Percentiles rank a stretch among this genome's conserved stretches.
These are phyloP conservation scores for Eutrema yunnanense DNA, from an alignment of 345 rosid species.

Conservation along the genomic window DNA sequence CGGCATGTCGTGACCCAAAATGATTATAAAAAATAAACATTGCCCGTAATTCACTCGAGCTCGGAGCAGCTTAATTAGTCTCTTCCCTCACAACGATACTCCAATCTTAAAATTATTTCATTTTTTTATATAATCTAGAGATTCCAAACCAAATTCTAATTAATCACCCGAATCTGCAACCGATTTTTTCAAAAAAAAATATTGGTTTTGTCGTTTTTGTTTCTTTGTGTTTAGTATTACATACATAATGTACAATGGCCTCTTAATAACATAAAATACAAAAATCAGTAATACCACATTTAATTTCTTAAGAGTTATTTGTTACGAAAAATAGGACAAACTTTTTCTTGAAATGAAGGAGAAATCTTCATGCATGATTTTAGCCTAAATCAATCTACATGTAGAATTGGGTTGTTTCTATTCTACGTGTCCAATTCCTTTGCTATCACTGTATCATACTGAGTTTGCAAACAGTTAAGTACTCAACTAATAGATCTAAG, in stretches of 20 bases:
- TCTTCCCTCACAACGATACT: not conserved
- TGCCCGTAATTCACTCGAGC: no score
- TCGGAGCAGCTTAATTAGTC: no score
- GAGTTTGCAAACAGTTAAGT: not conserved
- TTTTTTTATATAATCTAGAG: not conserved
- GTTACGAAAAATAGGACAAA: no score
- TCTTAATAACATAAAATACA: not conserved
- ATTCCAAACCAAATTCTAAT: not conserved
- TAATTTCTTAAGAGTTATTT: no score
- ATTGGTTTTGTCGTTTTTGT: not conserved
- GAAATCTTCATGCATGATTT: no score
- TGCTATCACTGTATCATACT: not conserved
- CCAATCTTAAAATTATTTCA: no score
- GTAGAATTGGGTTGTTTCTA: not conserved
- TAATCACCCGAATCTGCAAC: not conserved
- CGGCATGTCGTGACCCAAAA: no score
- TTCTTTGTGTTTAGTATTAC: not conserved
- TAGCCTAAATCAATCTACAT: not conserved
- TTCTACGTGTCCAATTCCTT: not conserved
- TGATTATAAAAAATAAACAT: no score
- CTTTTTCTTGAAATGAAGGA: no score
- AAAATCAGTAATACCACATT: no score
- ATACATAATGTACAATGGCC: not conserved
- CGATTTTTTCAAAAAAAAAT: no score
- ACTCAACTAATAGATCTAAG: not conserved